phyloP scores from a whole-genome alignment of 805 yeast species.

The Naumovozyma castellii region DNA sequence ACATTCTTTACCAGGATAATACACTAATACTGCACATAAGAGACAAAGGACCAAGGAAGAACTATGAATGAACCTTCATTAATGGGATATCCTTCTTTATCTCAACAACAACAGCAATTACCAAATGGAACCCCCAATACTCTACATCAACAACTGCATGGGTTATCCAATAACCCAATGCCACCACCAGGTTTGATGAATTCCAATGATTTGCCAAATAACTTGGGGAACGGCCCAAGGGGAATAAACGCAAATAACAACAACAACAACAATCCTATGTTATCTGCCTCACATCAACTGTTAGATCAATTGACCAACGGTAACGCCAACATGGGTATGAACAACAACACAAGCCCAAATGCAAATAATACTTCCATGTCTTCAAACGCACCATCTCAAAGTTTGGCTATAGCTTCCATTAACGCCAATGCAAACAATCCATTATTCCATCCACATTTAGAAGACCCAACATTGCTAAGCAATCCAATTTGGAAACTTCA shows the following conservation, averaged over 20 bases:
- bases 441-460: constrained; percentile 28
- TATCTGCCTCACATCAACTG: constrained; percentile 24
- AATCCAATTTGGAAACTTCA: constrained; percentile 32
- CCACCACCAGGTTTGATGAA: constrained; percentile 22
- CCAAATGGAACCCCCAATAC: constrained; percentile 6
- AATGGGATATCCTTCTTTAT: constrained; percentile 15
- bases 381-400: constrained; percentile 1
- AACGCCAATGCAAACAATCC: constrained; percentile 26
- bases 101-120: constrained; percentile 2
- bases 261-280: constrained; percentile 33
- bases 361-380: not conserved
- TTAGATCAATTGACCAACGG: constrained; percentile 13
- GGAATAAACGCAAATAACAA: constrained; percentile 7
- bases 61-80: constrained; percentile 23
- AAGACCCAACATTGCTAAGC: constrained; percentile 24
- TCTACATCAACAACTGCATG: constrained; percentile 8
- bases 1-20: no score
- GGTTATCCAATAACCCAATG: constrained; percentile 2
- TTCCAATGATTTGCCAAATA: constrained; percentile 2
- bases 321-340: constrained; percentile 5
- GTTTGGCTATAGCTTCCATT: constrained; percentile 1
- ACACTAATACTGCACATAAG: no score
- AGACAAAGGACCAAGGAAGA: not conserved
- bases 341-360: constrained; percentile 1
- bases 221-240: constrained; percentile 3